A percentile compares a stretch with the other conserved stretches of the same genome.
phyloP scores from a whole-genome alignment of 2,329 filamentous ascomycete genomes.

The Colletotrichum tofieldiae region DNA sequence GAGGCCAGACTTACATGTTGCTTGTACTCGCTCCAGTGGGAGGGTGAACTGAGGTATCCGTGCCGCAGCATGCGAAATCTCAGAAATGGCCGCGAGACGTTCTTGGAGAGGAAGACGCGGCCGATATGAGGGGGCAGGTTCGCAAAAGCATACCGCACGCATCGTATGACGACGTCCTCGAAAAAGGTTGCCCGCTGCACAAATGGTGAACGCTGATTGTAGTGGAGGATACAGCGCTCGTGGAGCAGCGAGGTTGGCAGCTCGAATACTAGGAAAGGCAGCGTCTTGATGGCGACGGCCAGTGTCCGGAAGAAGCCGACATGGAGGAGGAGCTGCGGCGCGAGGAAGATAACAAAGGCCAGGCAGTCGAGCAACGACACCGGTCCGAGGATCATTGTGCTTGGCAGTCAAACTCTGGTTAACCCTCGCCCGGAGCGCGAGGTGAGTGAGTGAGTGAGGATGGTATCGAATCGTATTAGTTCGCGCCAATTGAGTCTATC shows the following conservation, averaged over 20 bases:
- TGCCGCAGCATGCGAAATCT: slow-evolving; percentile 83
- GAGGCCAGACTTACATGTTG: slow-evolving; percentile 59
- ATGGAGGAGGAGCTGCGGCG: slow-evolving; percentile 79
- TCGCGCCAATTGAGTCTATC: slow-evolving; percentile 19
- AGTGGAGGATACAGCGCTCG: slow-evolving; percentile 68
- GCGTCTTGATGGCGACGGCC: slow-evolving; percentile 70
- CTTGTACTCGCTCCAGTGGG: slow-evolving; percentile 72
- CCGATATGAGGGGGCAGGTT: slow-evolving; percentile 78
- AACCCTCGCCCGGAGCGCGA: not conserved
- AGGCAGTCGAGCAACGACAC: slow-evolving; percentile 84
- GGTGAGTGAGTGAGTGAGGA: not conserved
- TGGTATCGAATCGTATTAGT: not conserved
- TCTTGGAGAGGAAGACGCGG: slow-evolving; percentile 83
- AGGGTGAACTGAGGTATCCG: slow-evolving; percentile 74
- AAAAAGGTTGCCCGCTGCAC: slow-evolving; percentile 80
- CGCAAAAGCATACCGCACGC: slow-evolving; percentile 84
- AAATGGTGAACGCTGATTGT: slow-evolving; percentile 64
- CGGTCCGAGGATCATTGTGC: slow-evolving; percentile 79
- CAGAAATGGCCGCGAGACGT: slow-evolving; percentile 81
- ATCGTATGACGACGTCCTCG: slow-evolving; percentile 83
- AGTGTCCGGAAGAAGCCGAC: slow-evolving; percentile 75
- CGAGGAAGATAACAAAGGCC: slow-evolving; percentile 79
- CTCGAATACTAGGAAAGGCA: slow-evolving; percentile 78
- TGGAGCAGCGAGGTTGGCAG: slow-evolving; percentile 72
- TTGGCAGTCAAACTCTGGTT: not conserved